Evolutionary conservation across 228 moss, liverwort and hornwort species (phyloP).

Genomic region (Sphagnum fallax): DNA sequence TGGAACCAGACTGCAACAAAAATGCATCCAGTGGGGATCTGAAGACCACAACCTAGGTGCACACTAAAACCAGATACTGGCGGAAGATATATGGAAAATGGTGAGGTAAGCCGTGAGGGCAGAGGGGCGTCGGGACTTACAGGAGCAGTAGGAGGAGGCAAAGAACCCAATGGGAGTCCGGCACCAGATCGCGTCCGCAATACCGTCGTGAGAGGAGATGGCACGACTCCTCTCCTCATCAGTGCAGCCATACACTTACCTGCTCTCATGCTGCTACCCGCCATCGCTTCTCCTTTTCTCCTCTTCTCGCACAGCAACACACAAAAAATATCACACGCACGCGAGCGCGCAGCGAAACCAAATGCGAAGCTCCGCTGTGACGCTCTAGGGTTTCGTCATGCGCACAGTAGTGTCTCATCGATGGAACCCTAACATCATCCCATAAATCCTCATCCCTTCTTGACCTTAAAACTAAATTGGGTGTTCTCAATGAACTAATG

Average conservation of each 20-base stretch:
- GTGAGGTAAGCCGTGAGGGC: not conserved
- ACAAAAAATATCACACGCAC: no score
- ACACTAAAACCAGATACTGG: not conserved
- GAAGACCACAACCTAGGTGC: not conserved
- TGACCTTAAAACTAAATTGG: no score
- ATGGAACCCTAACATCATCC: no score
- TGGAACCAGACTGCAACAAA: not conserved
- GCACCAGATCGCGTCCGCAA: constrained; percentile 52
- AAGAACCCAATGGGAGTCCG: constrained; percentile 57
- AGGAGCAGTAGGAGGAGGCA: constrained; percentile 37
- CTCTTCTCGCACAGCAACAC: not conserved
- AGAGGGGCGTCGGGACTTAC: constrained; percentile 23
- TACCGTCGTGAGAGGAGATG: constrained; percentile 18
- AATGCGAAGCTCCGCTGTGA: no score
- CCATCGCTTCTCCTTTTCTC: constrained; percentile 17
- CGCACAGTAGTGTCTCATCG: no score
- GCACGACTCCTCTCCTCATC: constrained; percentile 50
- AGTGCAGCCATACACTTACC: constrained; percentile 46
- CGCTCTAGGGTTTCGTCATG: no score
- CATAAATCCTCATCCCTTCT: no score
- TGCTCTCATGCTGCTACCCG: constrained; percentile 60
- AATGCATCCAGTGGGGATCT: not conserved
- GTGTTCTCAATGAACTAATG: no score
- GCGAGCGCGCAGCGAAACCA: no score
- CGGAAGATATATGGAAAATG: not conserved